A percentile compares a stretch with the other conserved stretches of the same genome.
Conservation (phyloP, 73 alveolate genomes). For the Symbiodinium natans region DNA sequence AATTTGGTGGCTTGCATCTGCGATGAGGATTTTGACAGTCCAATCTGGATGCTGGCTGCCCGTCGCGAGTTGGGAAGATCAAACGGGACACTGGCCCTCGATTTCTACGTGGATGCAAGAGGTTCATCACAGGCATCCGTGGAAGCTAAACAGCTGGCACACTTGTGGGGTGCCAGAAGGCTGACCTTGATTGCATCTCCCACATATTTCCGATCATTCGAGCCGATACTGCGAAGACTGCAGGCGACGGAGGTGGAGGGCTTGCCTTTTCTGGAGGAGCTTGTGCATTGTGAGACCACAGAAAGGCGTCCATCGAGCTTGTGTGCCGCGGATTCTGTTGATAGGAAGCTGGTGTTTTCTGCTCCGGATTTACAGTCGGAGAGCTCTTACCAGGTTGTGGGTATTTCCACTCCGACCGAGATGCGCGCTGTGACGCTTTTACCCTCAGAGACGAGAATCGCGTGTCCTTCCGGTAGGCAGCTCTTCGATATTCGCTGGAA, state of each 20-base stretch:
- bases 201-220: constrained; percentile 53
- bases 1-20: constrained; percentile 57
- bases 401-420: neutral
- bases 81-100: neutral
- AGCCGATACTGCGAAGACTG: constrained; percentile 32
- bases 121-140: neutral
- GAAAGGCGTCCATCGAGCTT: neutral
- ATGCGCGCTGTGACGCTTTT: neutral
- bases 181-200: constrained; percentile 56
- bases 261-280: constrained; percentile 40
- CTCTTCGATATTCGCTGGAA: neutral
- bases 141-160: neutral
- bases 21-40: constrained; percentile 12
- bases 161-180: neutral
- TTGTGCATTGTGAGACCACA: constrained; percentile 17
- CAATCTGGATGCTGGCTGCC: constrained; percentile 53
- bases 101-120: neutral
- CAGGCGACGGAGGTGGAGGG: constrained; percentile 45
- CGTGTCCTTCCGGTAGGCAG: neutral
- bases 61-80: constrained; percentile 15
- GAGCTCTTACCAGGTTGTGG: constrained; percentile 5
- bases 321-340: neutral
- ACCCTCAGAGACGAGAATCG: neutral
- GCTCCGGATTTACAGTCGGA: neutral
- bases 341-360: neutral